These are phyloP conservation scores for Penicillium digitatum DNA, from an alignment of 2,329 filamentous ascomycete species.

Conservation along the genomic window DNA sequence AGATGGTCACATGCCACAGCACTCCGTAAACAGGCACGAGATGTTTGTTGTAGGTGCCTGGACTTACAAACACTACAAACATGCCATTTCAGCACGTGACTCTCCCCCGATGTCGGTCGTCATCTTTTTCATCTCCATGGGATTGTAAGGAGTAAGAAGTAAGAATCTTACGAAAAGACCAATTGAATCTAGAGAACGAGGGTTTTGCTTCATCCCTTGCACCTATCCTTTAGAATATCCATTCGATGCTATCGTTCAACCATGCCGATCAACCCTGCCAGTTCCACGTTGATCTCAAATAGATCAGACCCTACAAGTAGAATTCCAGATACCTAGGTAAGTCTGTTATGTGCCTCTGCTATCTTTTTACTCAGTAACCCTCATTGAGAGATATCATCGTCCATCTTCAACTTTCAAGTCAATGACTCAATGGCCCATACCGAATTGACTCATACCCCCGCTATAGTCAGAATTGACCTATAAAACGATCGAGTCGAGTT, in stretches of 20 bases:
- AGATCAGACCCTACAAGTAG: background rate
- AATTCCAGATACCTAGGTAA: background rate
- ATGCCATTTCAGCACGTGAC: too few species aligned
- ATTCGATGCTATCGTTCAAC: background rate
- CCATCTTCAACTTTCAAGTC: background rate
- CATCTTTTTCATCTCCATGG: too few species aligned
- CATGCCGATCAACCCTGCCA: background rate
- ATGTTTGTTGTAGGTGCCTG: too few species aligned
- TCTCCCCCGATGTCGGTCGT: too few species aligned
- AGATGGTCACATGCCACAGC: too few species aligned
- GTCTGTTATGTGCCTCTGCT: background rate
- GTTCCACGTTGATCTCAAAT: background rate
- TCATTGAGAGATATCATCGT: background rate
- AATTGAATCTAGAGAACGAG: too few species aligned
- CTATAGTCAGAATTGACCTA: slow-evolving; percentile 10
- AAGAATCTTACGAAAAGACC: too few species aligned
- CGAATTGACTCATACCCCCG: slow-evolving; percentile 18
- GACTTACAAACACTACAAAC: too few species aligned
- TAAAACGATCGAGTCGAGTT: slow-evolving; percentile 1
- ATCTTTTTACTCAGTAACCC: too few species aligned
- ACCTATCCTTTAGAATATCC: too few species aligned
- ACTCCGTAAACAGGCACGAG: too few species aligned
- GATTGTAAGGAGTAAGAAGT: too few species aligned
- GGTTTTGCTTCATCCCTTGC: background rate
- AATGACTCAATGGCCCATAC: background rate